Percentiles rank a stretch among this genome's conserved stretches.
Evolutionary conservation across 2,329 filamentous ascomycete species (phyloP).

Genomic region (Cercospora brassicicola): DNA sequence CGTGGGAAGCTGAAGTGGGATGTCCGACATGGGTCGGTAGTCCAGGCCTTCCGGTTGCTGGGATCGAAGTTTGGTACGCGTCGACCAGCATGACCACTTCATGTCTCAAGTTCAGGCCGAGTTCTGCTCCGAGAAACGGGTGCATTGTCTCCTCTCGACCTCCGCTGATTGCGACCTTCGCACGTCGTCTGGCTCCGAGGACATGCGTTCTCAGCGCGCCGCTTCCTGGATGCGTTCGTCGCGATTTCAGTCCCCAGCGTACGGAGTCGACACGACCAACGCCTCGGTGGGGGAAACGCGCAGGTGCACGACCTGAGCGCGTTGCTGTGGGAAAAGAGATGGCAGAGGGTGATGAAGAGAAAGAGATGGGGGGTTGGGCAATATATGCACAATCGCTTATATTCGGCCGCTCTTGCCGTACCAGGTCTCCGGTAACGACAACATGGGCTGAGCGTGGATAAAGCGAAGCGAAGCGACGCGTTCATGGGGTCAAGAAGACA

Average conservation of each 20-base stretch:
- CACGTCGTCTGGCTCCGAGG: neutral
- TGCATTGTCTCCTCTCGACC: neutral
- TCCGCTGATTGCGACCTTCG: neutral
- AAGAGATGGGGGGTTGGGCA: neutral
- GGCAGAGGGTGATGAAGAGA: neutral
- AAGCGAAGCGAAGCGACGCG: neutral
- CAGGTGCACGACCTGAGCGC: neutral
- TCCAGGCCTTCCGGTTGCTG: slow-evolving; percentile 1
- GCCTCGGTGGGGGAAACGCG: neutral
- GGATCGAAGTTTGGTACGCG: neutral
- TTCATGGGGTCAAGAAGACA: neutral
- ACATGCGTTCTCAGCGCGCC: neutral
- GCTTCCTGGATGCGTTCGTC: neutral
- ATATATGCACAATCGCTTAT: neutral
- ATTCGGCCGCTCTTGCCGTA: neutral
- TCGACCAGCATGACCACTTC: neutral
- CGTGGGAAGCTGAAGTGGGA: slow-evolving; percentile 5
- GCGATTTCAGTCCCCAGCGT: neutral
- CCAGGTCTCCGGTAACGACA: neutral
- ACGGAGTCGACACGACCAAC: neutral
- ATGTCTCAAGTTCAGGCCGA: neutral
- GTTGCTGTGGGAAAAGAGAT: neutral
- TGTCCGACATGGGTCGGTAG: neutral
- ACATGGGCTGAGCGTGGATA: neutral
- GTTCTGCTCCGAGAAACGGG: neutral